Conservation (phyloP, 192 early-diverging fungal species). For the Jimgerdemannia flammicorona region DNA sequence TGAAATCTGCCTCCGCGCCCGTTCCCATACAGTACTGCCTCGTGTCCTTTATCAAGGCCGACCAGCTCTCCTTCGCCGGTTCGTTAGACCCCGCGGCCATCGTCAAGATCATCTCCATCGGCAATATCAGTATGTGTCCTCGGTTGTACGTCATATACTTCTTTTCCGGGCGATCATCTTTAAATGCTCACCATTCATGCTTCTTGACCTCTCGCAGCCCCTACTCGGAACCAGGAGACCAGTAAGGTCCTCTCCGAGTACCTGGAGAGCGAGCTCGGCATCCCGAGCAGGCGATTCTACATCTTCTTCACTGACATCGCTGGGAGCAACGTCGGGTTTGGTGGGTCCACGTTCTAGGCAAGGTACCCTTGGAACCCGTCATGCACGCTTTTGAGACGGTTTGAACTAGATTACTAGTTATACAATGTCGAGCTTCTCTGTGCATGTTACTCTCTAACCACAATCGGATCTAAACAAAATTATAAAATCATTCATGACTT, state of each 20-base stretch:
- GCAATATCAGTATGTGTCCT: conserved; percentile 15
- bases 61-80: conserved; percentile 17
- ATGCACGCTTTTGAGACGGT: no score
- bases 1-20: no score
- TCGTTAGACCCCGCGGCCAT: conserved; percentile 16
- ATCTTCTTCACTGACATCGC: conserved; percentile 22
- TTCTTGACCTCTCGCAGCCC: not conserved
- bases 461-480: no score
- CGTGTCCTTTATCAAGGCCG: conserved; percentile 22
- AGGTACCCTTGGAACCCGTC: no score
- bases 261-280: conserved; percentile 15
- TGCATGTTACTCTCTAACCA: no score
- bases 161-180: not conserved
- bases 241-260: not conserved
- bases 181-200: not conserved
- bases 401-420: no score
- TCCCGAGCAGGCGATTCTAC: conserved; percentile 19
- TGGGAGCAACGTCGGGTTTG: conserved; percentile 21
- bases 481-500: no score
- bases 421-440: no score
- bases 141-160: no score
- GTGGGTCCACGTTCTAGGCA: conserved; percentile 13
- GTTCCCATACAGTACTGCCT: conserved; percentile 15
- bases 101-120: conserved; percentile 24
- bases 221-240: not conserved